phyloP scores from a whole-genome alignment of 73 alveolate species.

The Paramecium octaurelia region DNA sequence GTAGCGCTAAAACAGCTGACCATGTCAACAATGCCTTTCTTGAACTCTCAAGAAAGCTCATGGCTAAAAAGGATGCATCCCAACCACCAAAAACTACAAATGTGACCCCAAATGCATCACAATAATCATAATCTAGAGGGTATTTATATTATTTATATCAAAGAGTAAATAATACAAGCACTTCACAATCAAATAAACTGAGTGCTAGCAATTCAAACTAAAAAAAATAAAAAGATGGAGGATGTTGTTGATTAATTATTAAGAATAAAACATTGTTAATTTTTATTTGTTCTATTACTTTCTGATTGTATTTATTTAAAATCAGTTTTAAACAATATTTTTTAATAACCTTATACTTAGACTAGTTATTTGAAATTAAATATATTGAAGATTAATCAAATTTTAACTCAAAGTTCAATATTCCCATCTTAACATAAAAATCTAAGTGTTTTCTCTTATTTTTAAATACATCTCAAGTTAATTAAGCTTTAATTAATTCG shows the following conservation, averaged over 20 bases:
- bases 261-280: background rate
- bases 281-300: background rate
- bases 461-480: no score
- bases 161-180: background rate
- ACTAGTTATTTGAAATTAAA: no score
- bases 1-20: slow-evolving; percentile 58
- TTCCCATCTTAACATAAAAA: no score
- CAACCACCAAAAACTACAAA: slow-evolving; percentile 3
- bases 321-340: background rate
- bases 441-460: no score
- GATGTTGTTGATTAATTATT: background rate
- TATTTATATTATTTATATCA: background rate
- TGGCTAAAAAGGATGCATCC: slow-evolving; percentile 61
- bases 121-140: slow-evolving; percentile 1
- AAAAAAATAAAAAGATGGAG: slow-evolving; percentile 4
- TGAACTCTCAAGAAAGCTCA: slow-evolving; percentile 38
- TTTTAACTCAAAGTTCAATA: no score
- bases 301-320: background rate
- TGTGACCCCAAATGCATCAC: background rate
- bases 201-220: background rate
- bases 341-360: background rate
- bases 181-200: background rate
- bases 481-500: no score
- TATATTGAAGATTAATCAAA: no score
- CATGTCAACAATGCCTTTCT: slow-evolving; percentile 56